Evolutionary conservation across 768 basidiomycete species (phyloP).

Genomic region (Pisolithus sp.): DNA sequence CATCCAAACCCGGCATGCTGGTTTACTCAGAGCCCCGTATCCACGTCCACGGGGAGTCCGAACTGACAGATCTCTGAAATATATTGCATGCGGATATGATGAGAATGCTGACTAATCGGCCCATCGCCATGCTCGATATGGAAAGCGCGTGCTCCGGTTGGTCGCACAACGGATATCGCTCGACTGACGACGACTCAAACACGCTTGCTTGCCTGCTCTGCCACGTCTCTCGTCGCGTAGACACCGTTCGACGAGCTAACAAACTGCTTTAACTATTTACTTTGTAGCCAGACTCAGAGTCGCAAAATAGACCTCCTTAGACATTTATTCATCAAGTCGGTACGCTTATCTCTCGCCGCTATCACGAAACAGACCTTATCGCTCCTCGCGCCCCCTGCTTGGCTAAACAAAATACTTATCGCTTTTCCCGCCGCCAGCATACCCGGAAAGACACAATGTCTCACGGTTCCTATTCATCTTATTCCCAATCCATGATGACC

Average conservation of each 20-base stretch:
- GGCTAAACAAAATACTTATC: conserved; percentile 21
- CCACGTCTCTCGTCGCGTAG: background rate
- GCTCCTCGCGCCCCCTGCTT: conserved; percentile 7
- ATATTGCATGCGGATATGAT: no score
- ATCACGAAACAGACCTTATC: conserved; percentile 24
- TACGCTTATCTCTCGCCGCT: conserved; percentile 24
- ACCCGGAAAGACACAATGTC: conserved; percentile 44
- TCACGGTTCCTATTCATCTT: conserved; percentile 70
- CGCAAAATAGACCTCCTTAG: conserved; percentile 22
- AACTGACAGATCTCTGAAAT: no score
- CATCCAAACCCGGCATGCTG: no score
- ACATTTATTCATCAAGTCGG: conserved; percentile 6
- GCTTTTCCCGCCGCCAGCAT: conserved; percentile 28
- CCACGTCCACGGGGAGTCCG: no score
- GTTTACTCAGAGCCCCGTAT: no score
- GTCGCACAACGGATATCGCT: no score
- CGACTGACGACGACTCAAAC: no score
- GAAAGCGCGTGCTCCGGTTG: no score
- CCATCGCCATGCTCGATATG: no score
- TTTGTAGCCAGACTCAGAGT: background rate
- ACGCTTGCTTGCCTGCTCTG: no score
- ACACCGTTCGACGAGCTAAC: background rate
- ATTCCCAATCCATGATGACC: conserved; percentile 73
- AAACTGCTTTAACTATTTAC: background rate
- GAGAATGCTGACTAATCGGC: no score